Evolutionary conservation across 2,329 filamentous ascomycete genomes (phyloP), one percentile per base, ranked within the genome.

Genomic region (Aspergillus pseudoterreus): DNA sequence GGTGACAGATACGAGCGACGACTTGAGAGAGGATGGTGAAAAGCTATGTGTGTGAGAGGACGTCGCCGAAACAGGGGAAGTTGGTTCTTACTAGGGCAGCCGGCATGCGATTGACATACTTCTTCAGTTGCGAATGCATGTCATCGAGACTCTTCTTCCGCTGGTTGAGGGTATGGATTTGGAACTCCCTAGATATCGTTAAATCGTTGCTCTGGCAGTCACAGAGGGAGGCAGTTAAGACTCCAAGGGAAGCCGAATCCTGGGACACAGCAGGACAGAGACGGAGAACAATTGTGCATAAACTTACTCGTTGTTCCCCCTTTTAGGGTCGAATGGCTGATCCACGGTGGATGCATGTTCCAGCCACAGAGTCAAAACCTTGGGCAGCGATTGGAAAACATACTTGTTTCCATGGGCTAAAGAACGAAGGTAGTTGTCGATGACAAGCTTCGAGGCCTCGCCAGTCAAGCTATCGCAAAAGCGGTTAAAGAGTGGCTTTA

Each of bases 1-100:
- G 84, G 72, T 99, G 94, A 43, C 88, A 89, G 62, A 99, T 96
- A 30, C 94, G 86, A n/a, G 92, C 94, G 51, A 99, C 88, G 55
- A 99, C 87, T 71, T 99, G 94, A 4, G 94, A 88, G 39, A 99
- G 78, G 5, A 92, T 84, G 1, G 78, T 80, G 59, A 79, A 79
- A 24, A 79, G 70, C 66, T 78, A 12, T 17, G 43, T 61, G 22
- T 47, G 55, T 67, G 52, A 67, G 60, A 50, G 46, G 17, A 43
- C 22, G 36, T 27, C 35, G 14, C 15, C 10, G 8, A 2, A 10
- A 24, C 30, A n/a, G 27, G 14, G 22, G 45, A 12, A 50, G 8
- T 4, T 9, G 17, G 39, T 47, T 45, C 65, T 57, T 59, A 76
- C 73, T 63, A 77, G 61, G 54, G 71, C 75, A 45, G 76, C 66